Conservation (phyloP, 768 basidiomycete species). For the Amanita subjunquillea region DNA sequence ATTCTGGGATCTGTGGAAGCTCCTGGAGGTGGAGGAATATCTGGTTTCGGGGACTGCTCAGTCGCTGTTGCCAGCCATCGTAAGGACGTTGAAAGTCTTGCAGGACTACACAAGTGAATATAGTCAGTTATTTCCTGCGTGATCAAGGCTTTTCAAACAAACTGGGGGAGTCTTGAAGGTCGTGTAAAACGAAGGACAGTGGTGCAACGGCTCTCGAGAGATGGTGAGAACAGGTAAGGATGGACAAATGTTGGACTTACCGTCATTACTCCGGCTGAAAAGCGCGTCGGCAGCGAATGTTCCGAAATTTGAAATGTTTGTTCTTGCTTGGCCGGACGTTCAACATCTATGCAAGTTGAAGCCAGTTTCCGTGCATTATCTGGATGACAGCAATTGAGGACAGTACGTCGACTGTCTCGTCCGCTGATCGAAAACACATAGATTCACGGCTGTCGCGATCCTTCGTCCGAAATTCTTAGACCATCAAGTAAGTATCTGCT, state of each 20-base stretch:
- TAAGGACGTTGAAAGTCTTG: constrained; percentile 26
- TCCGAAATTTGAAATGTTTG: neutral
- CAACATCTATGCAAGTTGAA: neutral
- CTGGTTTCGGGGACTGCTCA: constrained; percentile 27
- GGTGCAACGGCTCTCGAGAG: constrained; percentile 32
- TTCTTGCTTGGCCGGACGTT: neutral
- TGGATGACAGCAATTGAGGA: neutral
- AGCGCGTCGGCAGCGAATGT: neutral
- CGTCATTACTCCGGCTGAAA: neutral
- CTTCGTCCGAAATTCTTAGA: neutral
- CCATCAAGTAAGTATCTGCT: neutral
- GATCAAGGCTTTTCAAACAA: constrained; percentile 9
- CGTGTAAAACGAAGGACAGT: constrained; percentile 32
- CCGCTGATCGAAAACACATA: neutral
- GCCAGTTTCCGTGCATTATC: neutral
- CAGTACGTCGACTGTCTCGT: too few species aligned
- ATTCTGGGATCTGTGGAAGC: constrained; percentile 55
- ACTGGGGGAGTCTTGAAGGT: constrained; percentile 26
- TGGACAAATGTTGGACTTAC: neutral
- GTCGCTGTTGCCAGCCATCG: constrained; percentile 53
- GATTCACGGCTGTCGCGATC: constrained; percentile 5
- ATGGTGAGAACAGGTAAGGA: neutral
- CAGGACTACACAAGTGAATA: constrained; percentile 19
- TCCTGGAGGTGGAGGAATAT: constrained; percentile 32
- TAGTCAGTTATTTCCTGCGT: neutral